A percentile compares a stretch with the other conserved stretches of the same genome.
Evolutionary conservation across 495 filamentous ascomycete species (phyloP).

Genomic region (Podospora fimiseda): DNA sequence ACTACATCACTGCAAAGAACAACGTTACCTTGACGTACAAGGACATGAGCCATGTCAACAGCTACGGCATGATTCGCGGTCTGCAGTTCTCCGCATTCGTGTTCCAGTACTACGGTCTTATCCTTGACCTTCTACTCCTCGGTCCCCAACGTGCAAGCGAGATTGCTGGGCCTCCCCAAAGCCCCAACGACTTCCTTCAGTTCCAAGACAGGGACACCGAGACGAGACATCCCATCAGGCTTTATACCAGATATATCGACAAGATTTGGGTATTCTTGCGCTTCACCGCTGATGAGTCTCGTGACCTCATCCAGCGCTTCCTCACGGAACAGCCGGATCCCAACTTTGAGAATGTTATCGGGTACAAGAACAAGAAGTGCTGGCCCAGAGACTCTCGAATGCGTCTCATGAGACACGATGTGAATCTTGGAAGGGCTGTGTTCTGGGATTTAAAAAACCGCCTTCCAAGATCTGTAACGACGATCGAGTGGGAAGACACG

Average conservation of each 20-base stretch:
- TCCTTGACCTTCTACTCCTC: slow-evolving; percentile 88
- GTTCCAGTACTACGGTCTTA: slow-evolving; percentile 97
- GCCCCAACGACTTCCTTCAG: slow-evolving; percentile 96
- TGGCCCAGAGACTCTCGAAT: slow-evolving; percentile 98
- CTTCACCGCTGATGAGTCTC: slow-evolving; percentile 87
- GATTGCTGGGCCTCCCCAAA: slow-evolving; percentile 93
- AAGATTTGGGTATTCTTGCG: slow-evolving; percentile 97
- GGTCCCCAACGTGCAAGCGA: slow-evolving; percentile 92
- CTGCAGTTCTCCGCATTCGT: slow-evolving; percentile 97
- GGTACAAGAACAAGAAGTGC: slow-evolving; percentile 98
- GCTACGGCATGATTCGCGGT: slow-evolving; percentile 95
- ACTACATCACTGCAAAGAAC: slow-evolving; percentile 99
- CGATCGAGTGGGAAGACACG: slow-evolving; percentile 98
- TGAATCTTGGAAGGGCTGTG: slow-evolving; percentile 94
- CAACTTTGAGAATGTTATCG: slow-evolving; percentile 99
- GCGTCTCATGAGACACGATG: slow-evolving; percentile 98
- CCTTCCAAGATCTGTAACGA: slow-evolving; percentile 87
- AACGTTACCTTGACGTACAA: slow-evolving; percentile 99
- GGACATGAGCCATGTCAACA: slow-evolving; percentile 99
- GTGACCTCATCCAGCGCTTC: slow-evolving; percentile 96
- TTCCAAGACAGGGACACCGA: slow-evolving; percentile 90
- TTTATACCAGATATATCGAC: slow-evolving; percentile 97
- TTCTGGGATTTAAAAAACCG: slow-evolving; percentile 99
- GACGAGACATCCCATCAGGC: slow-evolving; percentile 84
- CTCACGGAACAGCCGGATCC: slow-evolving; percentile 97